Evolutionary conservation across 2,329 filamentous ascomycete species (phyloP).

Genomic region (Fusarium nisikadoi): DNA sequence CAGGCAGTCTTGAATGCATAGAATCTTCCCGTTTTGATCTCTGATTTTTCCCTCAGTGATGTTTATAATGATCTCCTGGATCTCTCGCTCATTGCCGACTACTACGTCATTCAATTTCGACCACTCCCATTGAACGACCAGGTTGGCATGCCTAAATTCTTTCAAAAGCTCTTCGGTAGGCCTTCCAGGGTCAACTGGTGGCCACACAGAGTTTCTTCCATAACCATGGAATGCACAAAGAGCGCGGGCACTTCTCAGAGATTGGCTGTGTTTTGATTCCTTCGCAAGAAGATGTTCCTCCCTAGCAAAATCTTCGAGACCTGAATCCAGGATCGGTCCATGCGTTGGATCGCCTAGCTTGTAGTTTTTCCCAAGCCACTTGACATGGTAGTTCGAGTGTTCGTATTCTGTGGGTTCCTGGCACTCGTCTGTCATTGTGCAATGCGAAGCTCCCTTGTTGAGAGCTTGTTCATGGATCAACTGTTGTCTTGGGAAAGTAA

Average conservation of each 20-base stretch:
- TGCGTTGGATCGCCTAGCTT: not conserved
- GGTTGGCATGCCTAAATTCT: not conserved
- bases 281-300: not conserved
- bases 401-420: not conserved
- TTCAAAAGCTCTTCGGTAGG: not conserved
- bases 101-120: conserved; percentile 6
- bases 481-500: not conserved
- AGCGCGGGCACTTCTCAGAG: not conserved
- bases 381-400: not conserved
- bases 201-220: conserved; percentile 22
- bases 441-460: not conserved
- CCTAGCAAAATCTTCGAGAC: not conserved
- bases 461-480: not conserved
- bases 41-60: not conserved
- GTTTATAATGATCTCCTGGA: conserved; percentile 20
- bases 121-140: conserved; percentile 8
- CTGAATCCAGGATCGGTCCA: not conserved
- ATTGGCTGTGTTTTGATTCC: not conserved
- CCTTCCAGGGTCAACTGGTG: conserved; percentile 24
- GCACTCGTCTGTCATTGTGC: not conserved
- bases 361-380: conserved; percentile 5
- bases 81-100: conserved; percentile 11
- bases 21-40: not conserved
- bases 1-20: conserved; percentile 13
- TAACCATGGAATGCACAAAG: not conserved